Conservation (phyloP, 768 basidiomycete species). For the Amanita muscaria region DNA sequence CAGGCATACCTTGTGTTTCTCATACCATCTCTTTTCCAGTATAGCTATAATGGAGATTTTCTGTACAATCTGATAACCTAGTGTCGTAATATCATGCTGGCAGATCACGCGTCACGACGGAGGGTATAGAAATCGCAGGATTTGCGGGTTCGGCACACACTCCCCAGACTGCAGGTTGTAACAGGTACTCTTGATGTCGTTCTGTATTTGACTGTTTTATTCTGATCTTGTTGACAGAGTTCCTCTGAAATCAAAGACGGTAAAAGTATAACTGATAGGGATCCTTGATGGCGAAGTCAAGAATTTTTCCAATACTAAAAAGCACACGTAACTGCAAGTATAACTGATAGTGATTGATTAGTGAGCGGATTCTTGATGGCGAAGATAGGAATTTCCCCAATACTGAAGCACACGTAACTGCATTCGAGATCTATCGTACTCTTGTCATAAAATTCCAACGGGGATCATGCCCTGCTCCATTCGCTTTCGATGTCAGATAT, state of each 20-base stretch:
- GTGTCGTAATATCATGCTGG: conserved; percentile 24
- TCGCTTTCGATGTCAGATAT: conserved; percentile 58
- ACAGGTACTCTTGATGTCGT: too few relatives aligned
- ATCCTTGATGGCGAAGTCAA: too few relatives aligned
- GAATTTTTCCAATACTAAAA: too few relatives aligned
- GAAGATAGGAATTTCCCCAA: too few relatives aligned
- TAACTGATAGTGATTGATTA: neutral
- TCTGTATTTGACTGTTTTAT: too few relatives aligned
- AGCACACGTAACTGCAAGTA: too few relatives aligned
- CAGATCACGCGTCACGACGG: conserved; percentile 19
- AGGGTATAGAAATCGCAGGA: neutral
- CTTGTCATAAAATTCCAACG: neutral
- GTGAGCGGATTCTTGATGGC: too few relatives aligned
- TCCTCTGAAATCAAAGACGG: too few relatives aligned
- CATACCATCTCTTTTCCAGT: conserved; percentile 20
- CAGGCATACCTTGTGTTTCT: conserved; percentile 12
- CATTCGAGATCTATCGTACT: neutral
- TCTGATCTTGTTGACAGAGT: too few relatives aligned
- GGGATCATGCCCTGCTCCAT: conserved; percentile 54
- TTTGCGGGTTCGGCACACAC: too few relatives aligned
- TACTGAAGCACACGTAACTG: neutral
- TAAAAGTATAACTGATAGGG: too few relatives aligned
- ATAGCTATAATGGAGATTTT: conserved; percentile 28
- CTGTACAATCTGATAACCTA: conserved; percentile 22
- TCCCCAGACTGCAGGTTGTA: too few relatives aligned